These are phyloP conservation scores for Cutaneotrichosporon sp. DNA, from an alignment of 1,284 basidiomycete genomes.

Conservation along the genomic window DNA sequence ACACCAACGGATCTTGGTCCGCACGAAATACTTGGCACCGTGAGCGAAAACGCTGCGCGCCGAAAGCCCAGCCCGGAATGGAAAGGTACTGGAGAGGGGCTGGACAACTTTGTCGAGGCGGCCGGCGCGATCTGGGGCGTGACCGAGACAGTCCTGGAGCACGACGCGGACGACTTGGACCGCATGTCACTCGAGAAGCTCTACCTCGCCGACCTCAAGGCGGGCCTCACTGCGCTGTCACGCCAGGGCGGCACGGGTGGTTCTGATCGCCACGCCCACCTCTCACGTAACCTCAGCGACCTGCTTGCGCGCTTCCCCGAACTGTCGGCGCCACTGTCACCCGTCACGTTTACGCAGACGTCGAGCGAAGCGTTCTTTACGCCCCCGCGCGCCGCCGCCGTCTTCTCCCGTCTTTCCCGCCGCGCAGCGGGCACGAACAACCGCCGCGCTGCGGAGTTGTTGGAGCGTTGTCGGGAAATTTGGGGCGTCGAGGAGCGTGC, in stretches of 20 bases:
- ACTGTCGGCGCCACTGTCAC: conserved; percentile 20
- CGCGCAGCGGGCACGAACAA: conserved; percentile 22
- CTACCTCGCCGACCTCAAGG: conserved; percentile 41
- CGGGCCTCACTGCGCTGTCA: conserved; percentile 21
- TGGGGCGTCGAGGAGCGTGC: conserved; percentile 37
- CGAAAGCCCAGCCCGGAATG: conserved; percentile 32
- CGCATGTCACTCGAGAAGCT: conserved; percentile 34
- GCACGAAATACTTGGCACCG: neutral
- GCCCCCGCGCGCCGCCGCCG: conserved; percentile 29
- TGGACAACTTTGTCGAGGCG: conserved; percentile 25
- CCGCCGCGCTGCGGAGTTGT: conserved; percentile 29
- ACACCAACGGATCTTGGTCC: conserved; percentile 3
- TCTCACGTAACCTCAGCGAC: conserved; percentile 19
- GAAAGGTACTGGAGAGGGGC: conserved; percentile 9
- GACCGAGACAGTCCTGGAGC: conserved; percentile 22
- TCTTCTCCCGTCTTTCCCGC: conserved; percentile 26
- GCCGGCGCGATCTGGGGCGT: conserved; percentile 41
- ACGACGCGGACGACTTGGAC: conserved; percentile 33
- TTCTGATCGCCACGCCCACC: conserved; percentile 18
- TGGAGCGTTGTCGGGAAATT: conserved; percentile 38
- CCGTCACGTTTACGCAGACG: neutral
- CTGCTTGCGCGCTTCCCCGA: conserved; percentile 32
- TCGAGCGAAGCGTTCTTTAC: conserved; percentile 25
- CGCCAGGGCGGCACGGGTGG: conserved; percentile 13
- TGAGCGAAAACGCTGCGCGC: conserved; percentile 11